Evolutionary conservation across 352 stramenopile species (phyloP), one percentile per base, ranked within the genome.

Genomic region (Phytophthora ramorum): DNA sequence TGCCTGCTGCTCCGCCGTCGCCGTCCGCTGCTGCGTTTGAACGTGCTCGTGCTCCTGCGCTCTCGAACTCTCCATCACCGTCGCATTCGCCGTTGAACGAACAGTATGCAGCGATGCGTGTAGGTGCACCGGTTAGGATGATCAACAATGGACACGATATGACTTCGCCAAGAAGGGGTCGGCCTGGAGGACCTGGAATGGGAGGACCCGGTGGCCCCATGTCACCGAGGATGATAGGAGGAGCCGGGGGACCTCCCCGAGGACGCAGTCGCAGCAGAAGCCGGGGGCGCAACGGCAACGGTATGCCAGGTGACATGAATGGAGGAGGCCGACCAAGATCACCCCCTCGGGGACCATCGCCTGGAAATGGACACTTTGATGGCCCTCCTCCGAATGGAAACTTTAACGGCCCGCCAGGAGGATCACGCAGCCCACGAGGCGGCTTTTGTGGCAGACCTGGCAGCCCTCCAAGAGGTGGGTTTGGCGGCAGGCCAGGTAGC

Each of bases 241-340:
- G 45, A 38, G 26, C 45, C 8, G 45, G 45, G 8, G 45, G 45
- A 22, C 44, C 46, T 44, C 28, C 14, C 28, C 26, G 13, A 52
- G 45, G 26, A 52, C 71, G 69, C 17, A 72, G 71, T 59, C 73
- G 73, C 28, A 79, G 73, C 43, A 66, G 71, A 73, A 87, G 76
- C 58, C 73, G 64, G 30, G 75, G 60, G 49, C 69, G 66, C 14
- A 52, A 63, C 16, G 65, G 69, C n/a, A 76, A 72, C 51, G 58
- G 69, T 16, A 69, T 63, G 24, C 63, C 63, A 28, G 66, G 44
- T 38, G 34, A 64, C 58, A 69, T 71, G 58, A 78, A 78, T 26
- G 62, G 60, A 64, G 19, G 46, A 40, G 41, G 49, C 4, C 58
- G 47, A n/a, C 40, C 59, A 20, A n/a, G 64, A 24, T 72, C 68